Base-by-base conservation (phyloP, 768 basidiomycete species). In the Coprinopsis sp. region DNA sequence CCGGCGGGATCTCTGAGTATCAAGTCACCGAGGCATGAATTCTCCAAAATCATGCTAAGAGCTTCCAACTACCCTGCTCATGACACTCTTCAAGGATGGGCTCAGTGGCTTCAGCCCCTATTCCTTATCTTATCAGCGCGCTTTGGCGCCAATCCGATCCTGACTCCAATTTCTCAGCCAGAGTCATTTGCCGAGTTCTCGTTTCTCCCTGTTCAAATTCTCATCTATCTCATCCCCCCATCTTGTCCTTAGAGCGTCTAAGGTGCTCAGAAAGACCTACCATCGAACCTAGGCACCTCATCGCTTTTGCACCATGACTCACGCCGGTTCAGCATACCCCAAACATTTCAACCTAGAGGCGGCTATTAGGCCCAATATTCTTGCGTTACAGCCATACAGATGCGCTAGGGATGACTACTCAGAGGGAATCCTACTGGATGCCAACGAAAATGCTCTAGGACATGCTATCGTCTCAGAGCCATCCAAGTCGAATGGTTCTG, bases 401-500 rank as follows among this genome's bases (percentile, higher is more conserved):
- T 97, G 93, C 57, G 96, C 96, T 1, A 76, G 96, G 37, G 95
- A 99, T 58, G 95, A 99, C 69, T 99, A 96, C 68, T 81, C 83
- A 38, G 70, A 79, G 2, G 94, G 94, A 19, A 84, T 97, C 57
- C 79, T 99, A 22, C 79, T 99, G 18, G 96, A 99, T 55, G 96
- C 96, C 12, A 99, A 99, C 66, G 96, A 99, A 71, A 98, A 99
- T 62, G 79, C 95, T 0, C 74, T 93, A 28, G 95, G 96, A 0
- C 89, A 90, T 60, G 84, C 89, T 2, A 85, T 97, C 29, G 67
- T 73, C 21, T 36, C 67, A 13, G 52, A 58, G 25, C 13, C 49
- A 33, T 25, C 49, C n/a, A 1, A 21, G 2, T 12, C 13, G 12
- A 47, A 53, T 13, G 49, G 34, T 5, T 21, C 30, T n/a, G 29